Evolutionary conservation across 768 basidiomycete species (phyloP), one percentile per base, ranked within the genome.

Genomic region (Clavaria fumosa): DNA sequence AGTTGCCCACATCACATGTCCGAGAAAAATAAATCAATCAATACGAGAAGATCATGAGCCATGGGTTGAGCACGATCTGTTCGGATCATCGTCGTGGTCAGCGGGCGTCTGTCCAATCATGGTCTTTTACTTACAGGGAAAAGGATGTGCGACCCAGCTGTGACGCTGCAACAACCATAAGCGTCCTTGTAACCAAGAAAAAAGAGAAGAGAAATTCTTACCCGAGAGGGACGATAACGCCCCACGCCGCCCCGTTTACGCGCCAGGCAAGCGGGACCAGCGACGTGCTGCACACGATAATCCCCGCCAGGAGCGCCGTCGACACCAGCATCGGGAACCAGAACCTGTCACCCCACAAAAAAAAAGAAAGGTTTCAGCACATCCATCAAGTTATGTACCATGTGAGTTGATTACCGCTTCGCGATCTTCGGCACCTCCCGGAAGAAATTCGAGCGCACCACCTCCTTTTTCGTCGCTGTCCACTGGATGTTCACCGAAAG

Each of bases 371-470:
- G 7, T 56, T 31, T 37, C 58, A 53, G 11, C 58, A 60, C 37
- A 60, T 45, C 19, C n/a, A 20, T 22, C 4, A 11, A 15, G 22
- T 11, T 3, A 32, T 20, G 12, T 35, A 34, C 35, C 14, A 34
- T 27, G 28, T 14, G 12, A 31, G 30, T 20, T n/a, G 57, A 64
- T 72, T 67, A 83, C 52, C 84, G 66, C 49, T 70, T 74, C 17
- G 72, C 59, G 50, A 91, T 86, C 47, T 78, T 76, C 0, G 88
- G 88, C 19, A 90, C 76, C 55, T 91, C 88, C 49, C 80, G 76
- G 66, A 85, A 88, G 60, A 91, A 89, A 53, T 89, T 89, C 2
- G 79, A 82, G 21, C 75, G 67, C 53, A 86, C 70, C 15, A 90
- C 82, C 49, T 85, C 83, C 58, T 91, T 90, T 56, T 68, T 58